A percentile compares a stretch with the other conserved stretches of the same genome.
Evolutionary conservation across 2,329 filamentous ascomycete species (phyloP).

Genomic region (Fusarium torreyae): DNA sequence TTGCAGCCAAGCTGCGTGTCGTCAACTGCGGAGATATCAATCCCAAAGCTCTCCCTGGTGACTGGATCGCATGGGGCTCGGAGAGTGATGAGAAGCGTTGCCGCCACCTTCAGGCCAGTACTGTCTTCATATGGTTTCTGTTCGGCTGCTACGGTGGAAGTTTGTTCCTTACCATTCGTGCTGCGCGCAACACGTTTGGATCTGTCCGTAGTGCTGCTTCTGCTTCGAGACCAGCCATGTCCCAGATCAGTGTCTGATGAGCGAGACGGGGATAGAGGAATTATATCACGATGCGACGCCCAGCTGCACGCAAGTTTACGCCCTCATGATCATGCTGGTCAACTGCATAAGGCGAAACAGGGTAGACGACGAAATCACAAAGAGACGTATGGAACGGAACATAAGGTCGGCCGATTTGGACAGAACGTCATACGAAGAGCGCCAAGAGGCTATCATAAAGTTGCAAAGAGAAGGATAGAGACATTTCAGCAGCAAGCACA

Average conservation of each 20-base stretch:
- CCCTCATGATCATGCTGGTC: background rate
- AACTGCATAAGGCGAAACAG: background rate
- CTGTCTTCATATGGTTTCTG: constrained; percentile 85
- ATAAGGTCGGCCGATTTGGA: background rate
- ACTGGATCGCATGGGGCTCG: constrained; percentile 76
- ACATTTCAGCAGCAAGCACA: constrained; percentile 17
- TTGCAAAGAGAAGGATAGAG: constrained; percentile 23
- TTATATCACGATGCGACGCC: constrained; percentile 1
- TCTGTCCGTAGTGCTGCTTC: constrained; percentile 58
- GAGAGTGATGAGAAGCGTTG: constrained; percentile 74
- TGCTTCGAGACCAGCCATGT: constrained; percentile 66
- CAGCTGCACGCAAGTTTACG: background rate
- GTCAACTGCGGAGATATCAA: constrained; percentile 75
- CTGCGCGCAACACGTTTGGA: constrained; percentile 64
- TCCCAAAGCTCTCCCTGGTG: constrained; percentile 53
- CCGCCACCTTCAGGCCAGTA: constrained; percentile 80
- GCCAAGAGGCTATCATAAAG: constrained; percentile 8
- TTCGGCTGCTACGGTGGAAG: constrained; percentile 73
- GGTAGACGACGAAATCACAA: background rate
- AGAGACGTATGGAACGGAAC: background rate
- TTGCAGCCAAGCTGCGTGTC: constrained; percentile 77
- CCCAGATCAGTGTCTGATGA: constrained; percentile 67
- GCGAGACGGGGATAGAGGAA: background rate
- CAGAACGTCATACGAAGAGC: background rate
- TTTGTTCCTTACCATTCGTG: constrained; percentile 68